Evolutionary conservation across 805 yeast species (phyloP), one percentile per base, ranked within the genome.

Genomic region (Candida silvicultrix): DNA sequence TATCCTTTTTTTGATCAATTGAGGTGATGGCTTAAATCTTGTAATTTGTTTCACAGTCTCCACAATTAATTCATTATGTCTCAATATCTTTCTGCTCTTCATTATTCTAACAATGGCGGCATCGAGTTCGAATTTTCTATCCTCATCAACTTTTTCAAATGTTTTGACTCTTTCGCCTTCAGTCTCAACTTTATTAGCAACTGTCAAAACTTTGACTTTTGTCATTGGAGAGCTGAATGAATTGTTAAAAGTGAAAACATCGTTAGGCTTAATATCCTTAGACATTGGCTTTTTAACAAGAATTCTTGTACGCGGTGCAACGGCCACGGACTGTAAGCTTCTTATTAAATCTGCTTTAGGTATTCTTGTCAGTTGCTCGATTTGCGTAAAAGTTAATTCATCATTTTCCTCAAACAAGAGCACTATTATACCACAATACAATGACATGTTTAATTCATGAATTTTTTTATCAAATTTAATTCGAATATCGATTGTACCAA

Each of bases 21-120:
- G 61, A 8, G 84, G 81, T 47, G 78, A 77, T 1, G 96, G 89
- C 43, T 75, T 76, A 62, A 89, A 90, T 49, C 94, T 68, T 36
- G 71, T 68, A 41, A 89, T 67, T 50, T 78, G 85, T 42, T 74
- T 73, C 20, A 83, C 71, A 5, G 81, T 78, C 54, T 83, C 89
- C 31, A 73, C 75, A n/a, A 86, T 68, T 44, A 89, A 69, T 36
- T 82, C 83, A 53, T 79, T 80, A 59, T 85, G 92, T 22, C 63
- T 69, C 45, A 83, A 54, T 1, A 71, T 64, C 53, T 80, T 83
- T 31, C 89, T 69, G 1, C 87, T 74, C 65, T 89, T 89, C 92
- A 89, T 82, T n/a, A 83, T 79, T 43, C 97, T 73, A 5, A 89
- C 95, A 46, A 89, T 76, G 0, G 95, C 94, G 1, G 97, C 96